Percentiles rank a stretch among this genome's conserved stretches.
These are phyloP conservation scores for Pythium chondricola DNA, from an alignment of 352 stramenopile genomes.

Conservation along the genomic window DNA sequence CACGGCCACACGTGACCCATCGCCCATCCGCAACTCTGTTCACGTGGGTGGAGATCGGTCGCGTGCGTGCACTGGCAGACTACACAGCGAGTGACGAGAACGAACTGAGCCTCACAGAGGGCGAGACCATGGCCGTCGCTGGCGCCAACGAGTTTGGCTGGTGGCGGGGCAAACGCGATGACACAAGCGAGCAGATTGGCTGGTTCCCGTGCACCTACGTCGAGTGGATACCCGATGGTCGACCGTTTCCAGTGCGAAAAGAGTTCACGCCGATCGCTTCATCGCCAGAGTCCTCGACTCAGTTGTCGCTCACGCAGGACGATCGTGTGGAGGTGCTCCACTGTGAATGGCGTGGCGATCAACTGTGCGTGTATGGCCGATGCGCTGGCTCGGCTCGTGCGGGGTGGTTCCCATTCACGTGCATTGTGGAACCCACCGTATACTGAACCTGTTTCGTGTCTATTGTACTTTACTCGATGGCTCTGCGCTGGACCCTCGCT, in stretches of 20 bases:
- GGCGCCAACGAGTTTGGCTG: slow-evolving; percentile 38
- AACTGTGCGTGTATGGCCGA: slow-evolving; percentile 17
- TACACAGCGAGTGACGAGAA: slow-evolving; percentile 24
- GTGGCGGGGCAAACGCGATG: slow-evolving; percentile 24
- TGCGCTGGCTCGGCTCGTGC: not conserved
- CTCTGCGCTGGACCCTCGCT: slow-evolving; percentile 2
- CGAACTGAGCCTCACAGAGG: slow-evolving; percentile 24
- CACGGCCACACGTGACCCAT: not conserved
- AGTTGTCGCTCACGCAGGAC: too few relatives aligned
- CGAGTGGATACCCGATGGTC: slow-evolving; percentile 19
- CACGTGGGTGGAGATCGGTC: slow-evolving; percentile 6
- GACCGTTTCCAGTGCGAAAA: slow-evolving; percentile 3
- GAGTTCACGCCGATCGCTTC: not conserved
- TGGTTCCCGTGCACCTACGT: slow-evolving; percentile 57
- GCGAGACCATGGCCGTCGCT: slow-evolving; percentile 23
- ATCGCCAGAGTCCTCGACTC: too few relatives aligned
- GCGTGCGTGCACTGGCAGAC: slow-evolving; percentile 28
- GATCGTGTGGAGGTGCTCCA: slow-evolving; percentile 16
- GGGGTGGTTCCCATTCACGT: slow-evolving; percentile 27
- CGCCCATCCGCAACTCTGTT: slow-evolving; percentile 3
- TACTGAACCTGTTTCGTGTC: not conserved
- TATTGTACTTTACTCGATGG: not conserved
- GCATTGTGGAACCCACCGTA: slow-evolving; percentile 4
- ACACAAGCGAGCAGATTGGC: slow-evolving; percentile 1
- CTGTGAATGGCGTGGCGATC: slow-evolving; percentile 20